Percentiles rank a stretch among this genome's conserved stretches.
These are phyloP conservation scores for Erodium texanum DNA, from an alignment of 441 rosid genomes.

Conservation along the genomic window DNA sequence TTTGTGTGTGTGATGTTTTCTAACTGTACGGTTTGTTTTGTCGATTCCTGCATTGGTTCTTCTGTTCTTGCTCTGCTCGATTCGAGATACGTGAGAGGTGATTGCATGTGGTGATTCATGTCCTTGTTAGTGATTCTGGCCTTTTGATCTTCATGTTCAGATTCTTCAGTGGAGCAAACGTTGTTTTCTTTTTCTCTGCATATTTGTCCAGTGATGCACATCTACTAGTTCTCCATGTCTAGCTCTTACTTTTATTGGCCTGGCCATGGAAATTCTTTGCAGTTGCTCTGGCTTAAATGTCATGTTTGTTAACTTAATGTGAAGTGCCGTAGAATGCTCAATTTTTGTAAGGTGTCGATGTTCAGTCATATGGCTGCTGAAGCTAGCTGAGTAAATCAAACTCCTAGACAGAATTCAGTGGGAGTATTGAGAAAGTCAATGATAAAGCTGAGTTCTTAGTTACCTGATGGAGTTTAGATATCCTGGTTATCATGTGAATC, in stretches of 20 bases:
- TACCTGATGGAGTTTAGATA: not conserved
- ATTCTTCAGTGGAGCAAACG: not conserved
- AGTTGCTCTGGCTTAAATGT: not conserved
- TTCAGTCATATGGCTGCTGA: not conserved
- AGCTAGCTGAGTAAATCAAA: too few relatives aligned
- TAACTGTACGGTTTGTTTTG: constrained; percentile 7
- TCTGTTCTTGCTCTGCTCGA: constrained; percentile 11
- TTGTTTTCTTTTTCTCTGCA: not conserved
- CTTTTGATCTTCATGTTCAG: not conserved
- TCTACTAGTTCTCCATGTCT: not conserved
- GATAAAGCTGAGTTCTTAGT: not conserved
- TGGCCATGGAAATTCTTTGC: not conserved
- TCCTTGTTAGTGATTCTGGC: constrained; percentile 11
- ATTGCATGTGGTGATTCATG: constrained; percentile 33
- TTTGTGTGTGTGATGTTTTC: constrained; percentile 6
- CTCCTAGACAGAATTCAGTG: not conserved
- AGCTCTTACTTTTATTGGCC: not conserved
- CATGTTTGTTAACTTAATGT: not conserved
- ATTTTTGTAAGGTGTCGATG: too few relatives aligned
- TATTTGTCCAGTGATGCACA: not conserved
- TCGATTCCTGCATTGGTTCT: constrained; percentile 15
- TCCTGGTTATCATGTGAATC: not conserved
- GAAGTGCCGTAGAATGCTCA: not conserved
- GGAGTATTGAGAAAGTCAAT: not conserved
- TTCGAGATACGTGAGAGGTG: constrained; percentile 10